phyloP scores from a whole-genome alignment of 352 stramenopile species.

The Phytopythium oedochilum region DNA sequence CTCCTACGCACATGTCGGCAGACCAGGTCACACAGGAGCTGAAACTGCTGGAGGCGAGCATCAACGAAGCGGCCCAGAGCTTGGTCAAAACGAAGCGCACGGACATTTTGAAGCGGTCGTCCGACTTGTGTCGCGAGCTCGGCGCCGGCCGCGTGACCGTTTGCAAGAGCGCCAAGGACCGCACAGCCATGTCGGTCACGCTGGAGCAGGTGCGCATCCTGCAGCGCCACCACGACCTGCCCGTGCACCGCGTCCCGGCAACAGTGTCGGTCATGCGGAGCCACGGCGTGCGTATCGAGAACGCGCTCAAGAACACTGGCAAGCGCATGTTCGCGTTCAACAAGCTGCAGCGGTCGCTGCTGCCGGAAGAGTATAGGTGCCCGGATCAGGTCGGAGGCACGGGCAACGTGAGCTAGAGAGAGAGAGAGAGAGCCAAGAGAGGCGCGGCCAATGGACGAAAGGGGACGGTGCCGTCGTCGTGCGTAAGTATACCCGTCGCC shows the following conservation, averaged over 20 bases:
- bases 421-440: neutral
- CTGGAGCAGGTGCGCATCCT: conserved; percentile 92
- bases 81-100: conserved; percentile 84
- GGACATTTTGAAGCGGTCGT: conserved; percentile 79
- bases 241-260: conserved; percentile 59
- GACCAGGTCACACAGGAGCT: conserved; percentile 72
- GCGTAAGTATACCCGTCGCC: neutral
- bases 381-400: conserved; percentile 79
- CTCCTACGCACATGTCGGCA: conserved; percentile 55
- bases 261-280: conserved; percentile 87
- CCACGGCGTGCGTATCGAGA: conserved; percentile 85
- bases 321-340: conserved; percentile 89
- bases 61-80: conserved; percentile 77
- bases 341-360: conserved; percentile 81
- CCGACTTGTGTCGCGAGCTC: conserved; percentile 80
- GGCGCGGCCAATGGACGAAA: neutral
- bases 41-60: conserved; percentile 47
- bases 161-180: conserved; percentile 97
- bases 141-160: conserved; percentile 92
- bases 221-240: conserved; percentile 79
- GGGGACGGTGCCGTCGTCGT: neutral
- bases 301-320: conserved; percentile 88
- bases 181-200: conserved; percentile 97
- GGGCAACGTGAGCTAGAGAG: conserved; percentile 74
- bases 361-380: conserved; percentile 84